A percentile compares a stretch with the other conserved stretches of the same genome.
Evolutionary conservation across 148 eudicot genomes (phyloP).

Genomic region (Chenopodium suecicum): DNA sequence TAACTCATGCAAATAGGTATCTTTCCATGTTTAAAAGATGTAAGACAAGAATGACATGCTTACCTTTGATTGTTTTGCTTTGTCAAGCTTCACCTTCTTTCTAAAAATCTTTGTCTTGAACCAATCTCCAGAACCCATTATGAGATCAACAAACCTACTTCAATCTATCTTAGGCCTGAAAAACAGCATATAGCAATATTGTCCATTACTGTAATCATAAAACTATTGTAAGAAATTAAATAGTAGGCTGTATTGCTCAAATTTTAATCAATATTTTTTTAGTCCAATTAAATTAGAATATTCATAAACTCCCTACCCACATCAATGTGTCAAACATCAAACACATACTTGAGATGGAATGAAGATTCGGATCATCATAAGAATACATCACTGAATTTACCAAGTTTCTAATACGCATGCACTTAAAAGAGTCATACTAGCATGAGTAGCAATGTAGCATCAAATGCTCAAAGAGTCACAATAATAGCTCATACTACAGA

Average conservation of each 20-base stretch:
- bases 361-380: too few relatives aligned
- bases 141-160: conserved; percentile 20
- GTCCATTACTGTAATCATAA: background rate
- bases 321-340: background rate
- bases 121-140: conserved; percentile 91
- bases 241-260: background rate
- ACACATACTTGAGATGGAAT: too few relatives aligned
- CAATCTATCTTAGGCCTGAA: conserved; percentile 18
- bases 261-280: too few relatives aligned
- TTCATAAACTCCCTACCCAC: background rate
- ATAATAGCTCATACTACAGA: background rate
- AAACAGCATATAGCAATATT: background rate
- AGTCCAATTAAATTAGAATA: background rate
- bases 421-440: too few relatives aligned
- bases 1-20: background rate
- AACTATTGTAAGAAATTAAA: background rate
- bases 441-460: too few relatives aligned
- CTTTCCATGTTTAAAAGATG: background rate
- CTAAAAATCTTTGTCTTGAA: conserved; percentile 59
- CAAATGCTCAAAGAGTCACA: background rate
- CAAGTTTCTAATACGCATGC: too few relatives aligned
- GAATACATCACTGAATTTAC: too few relatives aligned
- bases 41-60: background rate
- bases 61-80: conserved; percentile 59
- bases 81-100: conserved; percentile 61